phyloP scores from a whole-genome alignment of 148 eudicot genomes.

The Amaranthus hypochondriacus region DNA sequence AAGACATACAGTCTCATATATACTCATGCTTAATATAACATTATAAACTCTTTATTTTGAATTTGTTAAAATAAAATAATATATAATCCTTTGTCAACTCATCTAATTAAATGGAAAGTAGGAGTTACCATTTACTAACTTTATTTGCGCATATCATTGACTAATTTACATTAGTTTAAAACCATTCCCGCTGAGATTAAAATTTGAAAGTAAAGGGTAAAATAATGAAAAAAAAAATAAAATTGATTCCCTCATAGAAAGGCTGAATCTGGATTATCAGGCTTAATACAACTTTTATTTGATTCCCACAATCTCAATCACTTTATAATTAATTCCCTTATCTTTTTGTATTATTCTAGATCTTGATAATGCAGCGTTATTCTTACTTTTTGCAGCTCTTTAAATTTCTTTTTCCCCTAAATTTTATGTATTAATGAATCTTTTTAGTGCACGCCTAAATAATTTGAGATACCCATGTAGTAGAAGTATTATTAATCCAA shows the following conservation, averaged over 20 bases:
- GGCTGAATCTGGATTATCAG: slow-evolving; percentile 36
- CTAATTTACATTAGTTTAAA: slow-evolving; percentile 9
- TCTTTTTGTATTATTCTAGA: slow-evolving; percentile 19
- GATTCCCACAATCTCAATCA: slow-evolving; percentile 1
- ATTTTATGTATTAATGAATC: slow-evolving; percentile 12
- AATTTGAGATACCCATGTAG: neutral
- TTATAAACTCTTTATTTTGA: too few species aligned
- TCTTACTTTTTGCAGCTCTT: slow-evolving; percentile 14
- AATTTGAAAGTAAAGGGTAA: slow-evolving; percentile 34
- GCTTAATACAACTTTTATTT: slow-evolving; percentile 23
- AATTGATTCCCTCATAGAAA: slow-evolving; percentile 26
- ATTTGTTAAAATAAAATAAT: too few species aligned
- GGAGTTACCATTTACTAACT: too few species aligned
- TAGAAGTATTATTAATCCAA: neutral
- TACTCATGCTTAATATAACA: too few species aligned
- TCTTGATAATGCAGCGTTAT: slow-evolving; percentile 13
- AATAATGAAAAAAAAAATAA: neutral
- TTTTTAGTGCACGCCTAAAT: slow-evolving; percentile 31
- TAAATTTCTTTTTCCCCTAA: slow-evolving; percentile 5
- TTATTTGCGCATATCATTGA: neutral
- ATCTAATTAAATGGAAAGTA: too few species aligned
- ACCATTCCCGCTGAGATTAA: slow-evolving; percentile 18
- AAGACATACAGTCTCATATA: too few species aligned
- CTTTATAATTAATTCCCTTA: slow-evolving; percentile 10
- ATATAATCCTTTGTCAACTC: too few species aligned